Percentiles rank a stretch among this genome's conserved stretches.
phyloP scores from a whole-genome alignment of 306 rosid genomes.

The Fagus crenata region DNA sequence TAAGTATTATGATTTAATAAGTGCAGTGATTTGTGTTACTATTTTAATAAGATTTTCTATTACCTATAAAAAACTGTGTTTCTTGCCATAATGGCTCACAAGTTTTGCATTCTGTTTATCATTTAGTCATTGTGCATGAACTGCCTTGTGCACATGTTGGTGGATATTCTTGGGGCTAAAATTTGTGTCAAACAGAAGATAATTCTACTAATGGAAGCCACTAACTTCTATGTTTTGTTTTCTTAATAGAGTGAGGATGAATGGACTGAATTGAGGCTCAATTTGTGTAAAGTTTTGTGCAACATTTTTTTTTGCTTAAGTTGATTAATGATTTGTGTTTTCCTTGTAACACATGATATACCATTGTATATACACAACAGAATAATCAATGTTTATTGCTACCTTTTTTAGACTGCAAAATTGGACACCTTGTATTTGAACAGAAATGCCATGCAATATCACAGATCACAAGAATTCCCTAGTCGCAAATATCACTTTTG shows the following conservation, averaged over 20 bases:
- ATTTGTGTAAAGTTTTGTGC: no score
- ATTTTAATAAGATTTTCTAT: no score
- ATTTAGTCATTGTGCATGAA: not conserved
- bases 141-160: not conserved
- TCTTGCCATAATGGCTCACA: not conserved
- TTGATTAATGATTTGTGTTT: no score
- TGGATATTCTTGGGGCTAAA: not conserved
- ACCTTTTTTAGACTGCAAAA: no score
- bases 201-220: not conserved
- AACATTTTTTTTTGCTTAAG: no score
- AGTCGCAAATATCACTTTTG: not conserved
- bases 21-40: constrained; percentile 1
- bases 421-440: not conserved
- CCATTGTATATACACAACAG: no score
- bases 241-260: no score
- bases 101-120: not conserved
- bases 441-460: not conserved
- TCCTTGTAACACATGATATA: no score
- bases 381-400: no score
- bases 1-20: not conserved
- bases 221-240: not conserved
- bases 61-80: not conserved
- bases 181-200: not conserved
- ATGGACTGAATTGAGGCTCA: no score
- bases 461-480: not conserved